A percentile compares a stretch with the other conserved stretches of the same genome.
Conservation (phyloP, 2,329 filamentous ascomycete species). For the Xylariaceae sp. region DNA sequence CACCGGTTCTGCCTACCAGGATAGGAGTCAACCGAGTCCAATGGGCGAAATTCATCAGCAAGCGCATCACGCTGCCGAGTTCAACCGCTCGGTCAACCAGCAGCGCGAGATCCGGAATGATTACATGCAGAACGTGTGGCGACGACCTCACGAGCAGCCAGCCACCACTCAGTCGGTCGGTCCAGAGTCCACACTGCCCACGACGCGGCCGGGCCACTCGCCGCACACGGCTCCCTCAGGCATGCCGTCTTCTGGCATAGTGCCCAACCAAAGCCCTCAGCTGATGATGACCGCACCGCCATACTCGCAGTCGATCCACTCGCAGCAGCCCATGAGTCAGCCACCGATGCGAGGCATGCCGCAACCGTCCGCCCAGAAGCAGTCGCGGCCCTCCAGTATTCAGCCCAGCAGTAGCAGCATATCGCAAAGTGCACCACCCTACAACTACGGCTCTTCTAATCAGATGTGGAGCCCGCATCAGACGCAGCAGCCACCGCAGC, state of each 20-base stretch:
- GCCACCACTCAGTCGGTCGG: conserved; percentile 38
- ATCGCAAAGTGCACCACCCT: conserved; percentile 45
- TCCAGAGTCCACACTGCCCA: conserved; percentile 36
- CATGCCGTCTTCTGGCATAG: conserved; percentile 48
- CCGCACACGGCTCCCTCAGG: conserved; percentile 48
- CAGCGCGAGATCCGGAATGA: conserved; percentile 72
- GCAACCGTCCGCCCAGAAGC: conserved; percentile 54
- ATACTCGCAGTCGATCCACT: conserved; percentile 65
- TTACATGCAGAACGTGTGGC: conserved; percentile 76
- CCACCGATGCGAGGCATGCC: conserved; percentile 64
- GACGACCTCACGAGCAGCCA: conserved; percentile 68
- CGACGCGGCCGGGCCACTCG: conserved; percentile 48
- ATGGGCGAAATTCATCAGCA: conserved; percentile 76
- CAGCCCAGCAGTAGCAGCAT: conserved; percentile 45
- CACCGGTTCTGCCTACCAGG: conserved; percentile 78
- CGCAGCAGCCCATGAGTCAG: conserved; percentile 64
- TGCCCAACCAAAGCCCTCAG: conserved; percentile 57
- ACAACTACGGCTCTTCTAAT: conserved; percentile 53
- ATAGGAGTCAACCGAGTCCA: conserved; percentile 70
- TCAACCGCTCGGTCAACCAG: conserved; percentile 75
- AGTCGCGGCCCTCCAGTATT: conserved; percentile 56
- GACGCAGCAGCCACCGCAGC: conserved; percentile 54
- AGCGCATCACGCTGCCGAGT: conserved; percentile 82
- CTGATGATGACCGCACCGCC: conserved; percentile 58
- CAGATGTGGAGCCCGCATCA: conserved; percentile 58